phyloP scores from a whole-genome alignment of 345 rosid species.

The Physaria fendleri region DNA sequence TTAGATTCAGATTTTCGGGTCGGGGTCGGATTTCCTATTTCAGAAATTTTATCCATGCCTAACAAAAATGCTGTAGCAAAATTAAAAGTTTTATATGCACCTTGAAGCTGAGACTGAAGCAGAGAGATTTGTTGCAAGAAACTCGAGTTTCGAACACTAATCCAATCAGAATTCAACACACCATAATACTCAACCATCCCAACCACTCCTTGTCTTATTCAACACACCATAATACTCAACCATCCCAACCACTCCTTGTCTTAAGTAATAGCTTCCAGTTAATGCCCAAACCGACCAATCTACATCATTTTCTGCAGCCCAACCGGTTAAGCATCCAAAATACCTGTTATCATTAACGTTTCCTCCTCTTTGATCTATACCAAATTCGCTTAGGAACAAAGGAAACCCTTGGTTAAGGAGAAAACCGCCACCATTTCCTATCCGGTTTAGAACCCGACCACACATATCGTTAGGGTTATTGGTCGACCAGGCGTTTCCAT shows the following conservation, averaged over 20 bases:
- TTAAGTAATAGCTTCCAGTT: slow-evolving; percentile 71
- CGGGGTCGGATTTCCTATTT: too few species aligned
- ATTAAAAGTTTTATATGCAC: slow-evolving; percentile 18
- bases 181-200: slow-evolving; percentile 73
- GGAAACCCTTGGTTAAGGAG: slow-evolving; percentile 66
- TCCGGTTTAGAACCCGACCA: slow-evolving; percentile 48
- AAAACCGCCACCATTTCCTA: slow-evolving; percentile 53
- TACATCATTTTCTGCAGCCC: slow-evolving; percentile 69
- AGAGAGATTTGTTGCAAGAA: slow-evolving; percentile 51
- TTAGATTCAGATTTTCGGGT: too few species aligned
- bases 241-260: slow-evolving; percentile 61
- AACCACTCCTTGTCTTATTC: slow-evolving; percentile 46
- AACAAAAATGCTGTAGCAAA: not conserved
- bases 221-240: slow-evolving; percentile 62
- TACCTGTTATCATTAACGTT: slow-evolving; percentile 62
- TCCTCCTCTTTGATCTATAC: slow-evolving; percentile 62
- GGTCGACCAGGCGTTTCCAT: slow-evolving; percentile 60
- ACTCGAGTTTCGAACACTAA: slow-evolving; percentile 46
- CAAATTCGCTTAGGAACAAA: slow-evolving; percentile 67
- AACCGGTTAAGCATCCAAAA: slow-evolving; percentile 58
- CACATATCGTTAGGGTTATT: slow-evolving; percentile 75
- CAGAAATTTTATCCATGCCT: too few species aligned
- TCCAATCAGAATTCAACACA: slow-evolving; percentile 55
- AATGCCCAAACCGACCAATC: slow-evolving; percentile 90
- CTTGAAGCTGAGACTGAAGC: slow-evolving; percentile 61